Evolutionary conservation across 2,329 filamentous ascomycete species (phyloP), one percentile per base, ranked within the genome.

Genomic region (Ceratocystis diversiconidia): DNA sequence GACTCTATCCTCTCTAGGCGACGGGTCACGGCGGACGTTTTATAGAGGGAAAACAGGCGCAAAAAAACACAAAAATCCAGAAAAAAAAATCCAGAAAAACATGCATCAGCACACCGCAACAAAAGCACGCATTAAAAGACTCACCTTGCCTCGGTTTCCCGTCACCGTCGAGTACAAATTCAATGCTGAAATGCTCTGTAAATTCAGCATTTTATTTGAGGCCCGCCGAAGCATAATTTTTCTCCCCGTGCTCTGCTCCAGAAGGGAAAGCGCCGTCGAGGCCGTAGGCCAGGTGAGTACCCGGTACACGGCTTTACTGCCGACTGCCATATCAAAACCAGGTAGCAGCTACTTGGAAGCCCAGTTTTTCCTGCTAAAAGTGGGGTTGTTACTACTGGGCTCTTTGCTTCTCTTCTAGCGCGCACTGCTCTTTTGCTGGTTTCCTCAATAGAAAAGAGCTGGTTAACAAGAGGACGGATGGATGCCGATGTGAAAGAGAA

Each of bases 211-310:
- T 57, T 57, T 30, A 32, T 57, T 57, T 57, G 52, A 57, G 52
- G 52, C 52, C 52, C 52, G 52, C 52, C 52, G 52, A 15, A 30
- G 52, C 52, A 57, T 17, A 57, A 57, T 57, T 57, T 57, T 57
- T 57, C 52, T 57, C 30, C 12, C 52, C 52, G 52, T 57, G 52
- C 52, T 32, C 52, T 57, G 52, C 25, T 28, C 52, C 28, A 57
- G 52, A 57, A 57, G 52, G 52, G 50, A 55, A 55, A 28, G 50
- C 50, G 8, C 50, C 50, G 52, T 57, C 25, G 52, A 25, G 28
- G 52, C 17, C 25, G 52, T 32, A 15, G 52, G 28, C 8, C 25
- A 30, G 28, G 25, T 7, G 28, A 57, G 52, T 57, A 57, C 52
- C 52, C 52, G 52, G 28, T 57, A 57, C 52, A 25, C 52, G 17